Evolutionary conservation across 257 asterid genomes (phyloP).

Genomic region (Nicotiana obtusifolia): DNA sequence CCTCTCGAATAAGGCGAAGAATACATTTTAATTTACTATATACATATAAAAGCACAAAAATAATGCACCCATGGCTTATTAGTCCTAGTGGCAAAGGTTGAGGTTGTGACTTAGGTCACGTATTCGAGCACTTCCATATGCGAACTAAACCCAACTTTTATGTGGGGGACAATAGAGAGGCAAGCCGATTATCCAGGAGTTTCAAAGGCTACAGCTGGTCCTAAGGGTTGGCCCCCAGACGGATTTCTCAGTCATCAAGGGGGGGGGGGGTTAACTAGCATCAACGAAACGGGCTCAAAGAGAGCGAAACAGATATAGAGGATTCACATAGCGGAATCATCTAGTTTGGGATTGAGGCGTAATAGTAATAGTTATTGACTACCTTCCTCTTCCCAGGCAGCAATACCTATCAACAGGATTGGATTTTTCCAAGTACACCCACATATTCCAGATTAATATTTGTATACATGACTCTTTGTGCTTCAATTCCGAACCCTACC

Average conservation of each 20-base stretch:
- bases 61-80: too few species aligned
- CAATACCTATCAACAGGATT: not conserved
- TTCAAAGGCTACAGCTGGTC: too few species aligned
- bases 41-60: not conserved
- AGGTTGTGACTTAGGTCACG: too few species aligned
- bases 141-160: too few species aligned
- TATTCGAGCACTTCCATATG: too few species aligned
- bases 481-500: not conserved
- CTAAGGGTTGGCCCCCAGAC: too few species aligned
- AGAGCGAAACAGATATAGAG: not conserved
- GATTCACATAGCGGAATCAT: not conserved
- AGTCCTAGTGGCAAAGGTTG: too few species aligned
- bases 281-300: not conserved
- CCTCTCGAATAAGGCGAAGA: not conserved
- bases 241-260: not conserved
- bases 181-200: too few species aligned
- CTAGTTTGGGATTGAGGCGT: not conserved
- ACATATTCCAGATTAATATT: too few species aligned
- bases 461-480: not conserved
- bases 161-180: too few species aligned
- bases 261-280: not conserved
- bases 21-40: not conserved
- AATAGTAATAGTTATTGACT: not conserved
- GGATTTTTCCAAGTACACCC: not conserved
- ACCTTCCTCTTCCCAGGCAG: not conserved